phyloP scores from a whole-genome alignment of 2,329 filamentous ascomycete species.

The Graphium sp. region DNA sequence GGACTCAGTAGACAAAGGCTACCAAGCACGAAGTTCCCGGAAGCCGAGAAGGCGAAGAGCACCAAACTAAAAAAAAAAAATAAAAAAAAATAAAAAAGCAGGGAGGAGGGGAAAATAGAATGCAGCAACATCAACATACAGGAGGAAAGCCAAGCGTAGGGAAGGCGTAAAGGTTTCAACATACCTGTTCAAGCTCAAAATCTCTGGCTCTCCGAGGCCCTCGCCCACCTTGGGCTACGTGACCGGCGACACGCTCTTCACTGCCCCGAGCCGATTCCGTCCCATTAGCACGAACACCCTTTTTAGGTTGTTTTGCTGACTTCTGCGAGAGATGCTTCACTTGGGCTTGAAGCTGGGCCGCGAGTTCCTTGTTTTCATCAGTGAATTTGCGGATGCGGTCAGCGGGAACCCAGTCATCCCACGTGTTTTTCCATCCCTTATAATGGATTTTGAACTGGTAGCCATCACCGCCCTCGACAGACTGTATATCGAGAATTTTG shows the following conservation, averaged over 20 bases:
- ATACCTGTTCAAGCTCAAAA: conserved; percentile 68
- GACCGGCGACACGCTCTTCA: conserved; percentile 44
- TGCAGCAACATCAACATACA: too few species aligned
- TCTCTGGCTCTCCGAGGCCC: conserved; percentile 63
- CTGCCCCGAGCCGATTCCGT: conserved; percentile 60
- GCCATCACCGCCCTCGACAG: conserved; percentile 50
- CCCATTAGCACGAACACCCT: conserved; percentile 22
- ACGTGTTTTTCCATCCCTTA: conserved; percentile 99
- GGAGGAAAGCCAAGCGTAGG: conserved; percentile 6
- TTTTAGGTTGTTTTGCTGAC: conserved; percentile 34
- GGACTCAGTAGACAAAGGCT: too few species aligned
- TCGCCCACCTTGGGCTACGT: conserved; percentile 41
- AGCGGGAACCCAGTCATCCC: conserved; percentile 96
- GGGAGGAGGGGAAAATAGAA: too few species aligned
- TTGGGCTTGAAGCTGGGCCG: conserved; percentile 54
- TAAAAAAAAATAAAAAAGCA: too few species aligned
- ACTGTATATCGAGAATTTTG: conserved; percentile 71
- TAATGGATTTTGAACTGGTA: conserved; percentile 92
- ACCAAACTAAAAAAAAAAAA: too few species aligned
- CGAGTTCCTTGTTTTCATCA: conserved; percentile 86
- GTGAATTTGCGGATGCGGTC: conserved; percentile 89
- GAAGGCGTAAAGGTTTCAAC: conserved; percentile 14
- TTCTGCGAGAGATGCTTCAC: conserved; percentile 41
- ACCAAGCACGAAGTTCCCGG: too few species aligned
- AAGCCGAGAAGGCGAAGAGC: too few species aligned